Conservation (phyloP, 345 rosid species). For the Dipteronia sinensis region DNA sequence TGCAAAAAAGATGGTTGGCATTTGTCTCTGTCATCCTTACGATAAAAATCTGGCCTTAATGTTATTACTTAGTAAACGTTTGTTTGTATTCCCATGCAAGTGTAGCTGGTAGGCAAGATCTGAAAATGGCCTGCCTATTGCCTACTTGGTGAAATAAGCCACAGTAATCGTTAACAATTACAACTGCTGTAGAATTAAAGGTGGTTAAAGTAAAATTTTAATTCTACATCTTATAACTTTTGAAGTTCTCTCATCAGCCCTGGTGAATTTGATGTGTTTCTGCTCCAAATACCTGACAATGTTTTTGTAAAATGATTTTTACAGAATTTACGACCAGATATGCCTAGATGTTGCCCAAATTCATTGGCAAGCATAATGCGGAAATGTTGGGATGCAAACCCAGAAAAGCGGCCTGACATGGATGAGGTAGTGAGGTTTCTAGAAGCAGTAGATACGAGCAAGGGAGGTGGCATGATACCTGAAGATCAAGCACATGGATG, state of each 20-base stretch:
- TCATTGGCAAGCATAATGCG: slow-evolving; percentile 66
- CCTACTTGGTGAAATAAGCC: background rate
- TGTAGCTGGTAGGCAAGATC: background rate
- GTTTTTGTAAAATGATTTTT: background rate
- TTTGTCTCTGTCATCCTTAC: background rate
- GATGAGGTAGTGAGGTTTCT: slow-evolving; percentile 69
- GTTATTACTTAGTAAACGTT: background rate
- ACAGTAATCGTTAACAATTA: too few species aligned
- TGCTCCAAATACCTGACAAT: background rate
- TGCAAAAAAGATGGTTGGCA: background rate
- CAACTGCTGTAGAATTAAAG: background rate
- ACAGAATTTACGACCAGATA: slow-evolving; percentile 75
- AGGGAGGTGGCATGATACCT: slow-evolving; percentile 92
- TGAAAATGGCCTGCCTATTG: background rate
- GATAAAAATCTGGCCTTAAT: background rate
- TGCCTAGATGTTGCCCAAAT: slow-evolving; percentile 79
- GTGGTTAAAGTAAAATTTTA: background rate
- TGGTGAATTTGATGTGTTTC: background rate
- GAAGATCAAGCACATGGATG: slow-evolving; percentile 69
- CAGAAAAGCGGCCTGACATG: slow-evolving; percentile 78
- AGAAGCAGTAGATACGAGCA: slow-evolving; percentile 75
- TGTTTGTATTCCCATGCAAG: background rate
- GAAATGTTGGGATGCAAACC: slow-evolving; percentile 79
- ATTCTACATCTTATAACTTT: too few species aligned
- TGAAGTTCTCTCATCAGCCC: too few species aligned